Evolutionary conservation across 371 early-diverging fungal species (phyloP).

Genomic region (Lichtheimia ramosa): DNA sequence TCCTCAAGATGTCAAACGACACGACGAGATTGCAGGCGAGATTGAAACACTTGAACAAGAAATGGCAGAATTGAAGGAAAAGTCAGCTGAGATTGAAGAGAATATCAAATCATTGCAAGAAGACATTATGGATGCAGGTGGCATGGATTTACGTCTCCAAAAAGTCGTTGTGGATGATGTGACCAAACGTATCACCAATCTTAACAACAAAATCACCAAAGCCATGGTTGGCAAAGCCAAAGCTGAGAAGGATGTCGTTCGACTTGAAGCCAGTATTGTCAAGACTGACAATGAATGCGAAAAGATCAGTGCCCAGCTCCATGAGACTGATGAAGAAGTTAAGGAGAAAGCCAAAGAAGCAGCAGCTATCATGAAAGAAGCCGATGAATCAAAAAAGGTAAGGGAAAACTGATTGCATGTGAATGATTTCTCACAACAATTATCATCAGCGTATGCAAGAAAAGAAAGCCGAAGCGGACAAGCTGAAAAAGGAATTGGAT

Average conservation of each 20-base stretch:
- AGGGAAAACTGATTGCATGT: not conserved
- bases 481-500: slow-evolving; percentile 68
- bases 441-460: slow-evolving; percentile 60
- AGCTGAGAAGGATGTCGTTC: slow-evolving; percentile 74
- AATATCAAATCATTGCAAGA: slow-evolving; percentile 79
- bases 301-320: slow-evolving; percentile 60
- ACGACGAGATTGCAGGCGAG: slow-evolving; percentile 36
- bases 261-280: slow-evolving; percentile 61
- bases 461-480: slow-evolving; percentile 68
- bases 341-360: slow-evolving; percentile 47
- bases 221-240: slow-evolving; percentile 70
- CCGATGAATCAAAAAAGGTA: slow-evolving; percentile 58
- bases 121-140: slow-evolving; percentile 89
- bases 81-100: slow-evolving; percentile 54
- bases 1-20: slow-evolving; percentile 45
- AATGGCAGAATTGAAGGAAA: slow-evolving; percentile 40
- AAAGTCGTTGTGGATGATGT: slow-evolving; percentile 84
- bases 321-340: slow-evolving; percentile 57
- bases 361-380: slow-evolving; percentile 47
- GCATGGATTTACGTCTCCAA: slow-evolving; percentile 83
- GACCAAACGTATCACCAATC: slow-evolving; percentile 70
- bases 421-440: not conserved
- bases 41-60: slow-evolving; percentile 42
- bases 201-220: slow-evolving; percentile 65
- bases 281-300: slow-evolving; percentile 70